Percentiles rank a stretch among this genome's conserved stretches.
phyloP scores from a whole-genome alignment of 2,329 filamentous ascomycete genomes.

The Fusarium sp. region DNA sequence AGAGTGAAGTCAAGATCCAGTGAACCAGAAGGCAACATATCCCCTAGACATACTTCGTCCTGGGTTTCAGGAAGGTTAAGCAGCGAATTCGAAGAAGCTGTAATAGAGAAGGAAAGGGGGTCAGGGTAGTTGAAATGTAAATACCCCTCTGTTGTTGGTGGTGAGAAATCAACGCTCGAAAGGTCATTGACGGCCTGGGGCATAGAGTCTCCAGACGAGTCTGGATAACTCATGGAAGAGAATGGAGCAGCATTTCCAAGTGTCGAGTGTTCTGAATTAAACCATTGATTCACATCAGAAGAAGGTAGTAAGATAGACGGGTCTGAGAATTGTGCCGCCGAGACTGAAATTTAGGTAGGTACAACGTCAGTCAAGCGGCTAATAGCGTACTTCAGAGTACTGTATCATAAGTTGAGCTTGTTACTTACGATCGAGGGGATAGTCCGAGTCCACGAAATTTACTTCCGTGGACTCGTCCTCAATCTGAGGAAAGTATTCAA shows the following conservation, averaged over 20 bases:
- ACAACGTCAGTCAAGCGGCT: background rate
- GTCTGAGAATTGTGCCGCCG: background rate
- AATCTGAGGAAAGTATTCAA: background rate
- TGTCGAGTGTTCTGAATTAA: background rate
- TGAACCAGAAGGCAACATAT: background rate
- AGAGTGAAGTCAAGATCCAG: conserved; percentile 9
- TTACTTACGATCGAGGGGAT: conserved; percentile 23
- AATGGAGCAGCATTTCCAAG: background rate
- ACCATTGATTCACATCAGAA: conserved; percentile 1
- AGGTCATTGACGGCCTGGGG: background rate
- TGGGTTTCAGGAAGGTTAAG: background rate
- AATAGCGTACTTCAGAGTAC: background rate
- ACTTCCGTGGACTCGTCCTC: conserved; percentile 24
- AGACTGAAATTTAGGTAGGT: background rate
- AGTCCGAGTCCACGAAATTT: conserved; percentile 21
- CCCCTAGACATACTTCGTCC: background rate
- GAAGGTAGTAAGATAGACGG: background rate
- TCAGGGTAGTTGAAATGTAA: background rate
- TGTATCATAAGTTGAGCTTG: background rate
- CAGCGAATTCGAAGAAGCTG: background rate
- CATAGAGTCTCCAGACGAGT: background rate
- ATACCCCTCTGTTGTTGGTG: background rate
- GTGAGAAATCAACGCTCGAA: background rate
- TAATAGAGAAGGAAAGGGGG: background rate
- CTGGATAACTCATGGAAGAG: background rate